Evolutionary conservation across 108 stramenopile species (phyloP).

Genomic region (Nannochloropsis salina): DNA sequence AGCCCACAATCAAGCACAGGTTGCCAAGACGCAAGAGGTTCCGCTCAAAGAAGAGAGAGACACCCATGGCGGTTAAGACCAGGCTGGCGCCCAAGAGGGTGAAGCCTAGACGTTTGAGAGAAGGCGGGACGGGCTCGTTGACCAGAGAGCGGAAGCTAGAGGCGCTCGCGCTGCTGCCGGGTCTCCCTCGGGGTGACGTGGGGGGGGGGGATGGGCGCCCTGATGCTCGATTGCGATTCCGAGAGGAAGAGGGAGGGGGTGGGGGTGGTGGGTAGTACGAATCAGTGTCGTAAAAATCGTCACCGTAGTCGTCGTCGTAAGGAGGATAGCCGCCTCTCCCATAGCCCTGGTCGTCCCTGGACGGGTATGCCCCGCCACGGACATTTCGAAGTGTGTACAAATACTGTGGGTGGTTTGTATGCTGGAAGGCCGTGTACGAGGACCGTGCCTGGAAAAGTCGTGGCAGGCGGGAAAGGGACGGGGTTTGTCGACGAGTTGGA

Average conservation of each 20-base stretch:
- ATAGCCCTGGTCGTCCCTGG: neutral
- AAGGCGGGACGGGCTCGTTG: neutral
- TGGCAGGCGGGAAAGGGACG: no score
- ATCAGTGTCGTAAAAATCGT: conserved; percentile 20
- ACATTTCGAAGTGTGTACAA: no score
- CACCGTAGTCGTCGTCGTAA: conserved; percentile 13
- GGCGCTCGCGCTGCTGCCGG: neutral
- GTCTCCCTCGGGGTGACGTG: neutral
- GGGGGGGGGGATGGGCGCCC: neutral
- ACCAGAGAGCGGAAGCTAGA: neutral
- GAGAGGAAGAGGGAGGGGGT: conserved; percentile 19
- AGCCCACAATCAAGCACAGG: conserved; percentile 67
- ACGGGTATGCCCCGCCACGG: neutral
- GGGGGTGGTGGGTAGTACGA: neutral
- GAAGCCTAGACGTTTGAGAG: neutral
- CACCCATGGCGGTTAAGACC: conserved; percentile 56
- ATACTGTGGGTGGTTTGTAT: no score
- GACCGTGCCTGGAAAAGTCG: no score
- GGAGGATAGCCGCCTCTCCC: neutral
- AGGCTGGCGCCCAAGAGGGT: conserved; percentile 9
- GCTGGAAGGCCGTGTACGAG: no score
- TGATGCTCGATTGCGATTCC: neutral
- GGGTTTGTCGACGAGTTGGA: no score
- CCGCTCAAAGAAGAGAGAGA: conserved; percentile 88
- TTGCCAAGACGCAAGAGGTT: conserved; percentile 85